Base-by-base conservation (phyloP, 2,329 filamentous ascomycete species). In the Ophiocordyceps unilateralis region DNA sequence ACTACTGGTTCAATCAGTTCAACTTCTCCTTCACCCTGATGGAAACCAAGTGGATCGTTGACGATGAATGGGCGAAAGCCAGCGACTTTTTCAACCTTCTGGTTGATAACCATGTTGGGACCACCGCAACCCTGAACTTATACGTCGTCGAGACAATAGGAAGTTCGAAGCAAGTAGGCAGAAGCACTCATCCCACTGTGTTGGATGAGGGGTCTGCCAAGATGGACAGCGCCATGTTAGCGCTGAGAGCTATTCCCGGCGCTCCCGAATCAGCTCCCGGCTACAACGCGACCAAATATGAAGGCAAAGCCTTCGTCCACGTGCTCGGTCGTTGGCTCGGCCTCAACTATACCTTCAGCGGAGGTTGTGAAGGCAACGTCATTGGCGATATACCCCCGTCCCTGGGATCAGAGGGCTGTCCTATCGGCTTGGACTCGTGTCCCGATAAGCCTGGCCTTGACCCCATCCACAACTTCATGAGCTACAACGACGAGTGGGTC, bases 401-500 rank as follows among this genome's bases (percentile, higher is more conserved):
- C 5, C 14, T 34, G 26, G 14, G 5, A 4, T 41, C 26, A 12
- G 2, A 15, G 4, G 26, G 40, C 19, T 34, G 26, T 20, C 17
- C 26, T 7, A 6, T 5, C 2, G 26, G 26, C 12, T 14, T 32
- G 19, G 40, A 41, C n/a, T 32, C 40, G 8, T 41, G 40, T 11
- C 56, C 60, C 11, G 44, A 43, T 30, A 46, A 46, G 30, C 40
- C 54, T 3, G 58, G 59, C 5, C 34, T 57, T 17, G 60, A 63
- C 42, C 58, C 59, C 38, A 59, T 63, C 43, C 53, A 57, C 45
- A 63, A 64, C 50, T 62, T 57, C 45, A 64, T 64, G 60, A 58
- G 61, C 47, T 61, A 61, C 49, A 64, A 59, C 20, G 53, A 60
- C 43, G 66, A 70, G 62, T 63, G 50, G 54, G 60, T 26, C 21